Percentiles rank a stretch among this genome's conserved stretches.
These are phyloP conservation scores for Paecilomyces variotii DNA, from an alignment of 2,329 filamentous ascomycete species.

Conservation along the genomic window DNA sequence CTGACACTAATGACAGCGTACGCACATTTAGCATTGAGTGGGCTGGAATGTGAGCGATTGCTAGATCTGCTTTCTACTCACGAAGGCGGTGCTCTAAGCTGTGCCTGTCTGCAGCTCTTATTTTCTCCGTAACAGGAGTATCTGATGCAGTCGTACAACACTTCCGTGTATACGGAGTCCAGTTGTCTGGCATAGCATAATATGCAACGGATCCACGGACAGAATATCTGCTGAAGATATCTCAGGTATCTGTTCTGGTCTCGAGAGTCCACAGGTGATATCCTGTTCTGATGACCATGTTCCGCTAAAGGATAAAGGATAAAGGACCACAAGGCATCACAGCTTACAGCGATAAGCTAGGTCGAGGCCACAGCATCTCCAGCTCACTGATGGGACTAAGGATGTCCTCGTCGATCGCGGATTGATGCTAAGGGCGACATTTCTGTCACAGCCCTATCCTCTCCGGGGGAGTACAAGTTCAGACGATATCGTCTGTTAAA, in stretches of 20 bases:
- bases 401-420: not conserved
- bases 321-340: not conserved
- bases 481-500: not conserved
- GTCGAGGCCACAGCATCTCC: not conserved
- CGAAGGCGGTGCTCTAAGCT: not conserved
- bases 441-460: not conserved
- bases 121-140: not conserved
- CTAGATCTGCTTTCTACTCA: not conserved
- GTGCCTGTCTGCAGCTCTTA: not conserved
- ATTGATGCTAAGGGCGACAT: not conserved
- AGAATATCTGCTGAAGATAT: not conserved
- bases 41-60: constrained; percentile 68
- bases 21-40: constrained; percentile 83
- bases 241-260: not conserved
- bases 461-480: not conserved
- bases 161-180: not conserved
- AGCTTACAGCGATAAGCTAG: not conserved
- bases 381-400: not conserved
- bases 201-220: not conserved
- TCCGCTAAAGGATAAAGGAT: not conserved
- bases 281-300: not conserved
- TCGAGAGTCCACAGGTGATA: not conserved
- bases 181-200: not conserved
- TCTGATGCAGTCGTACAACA: not conserved
- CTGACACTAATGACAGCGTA: constrained; percentile 33